These are phyloP conservation scores for Carnegiea gigantea DNA, from an alignment of 179 eudicot species.

Conservation along the genomic window DNA sequence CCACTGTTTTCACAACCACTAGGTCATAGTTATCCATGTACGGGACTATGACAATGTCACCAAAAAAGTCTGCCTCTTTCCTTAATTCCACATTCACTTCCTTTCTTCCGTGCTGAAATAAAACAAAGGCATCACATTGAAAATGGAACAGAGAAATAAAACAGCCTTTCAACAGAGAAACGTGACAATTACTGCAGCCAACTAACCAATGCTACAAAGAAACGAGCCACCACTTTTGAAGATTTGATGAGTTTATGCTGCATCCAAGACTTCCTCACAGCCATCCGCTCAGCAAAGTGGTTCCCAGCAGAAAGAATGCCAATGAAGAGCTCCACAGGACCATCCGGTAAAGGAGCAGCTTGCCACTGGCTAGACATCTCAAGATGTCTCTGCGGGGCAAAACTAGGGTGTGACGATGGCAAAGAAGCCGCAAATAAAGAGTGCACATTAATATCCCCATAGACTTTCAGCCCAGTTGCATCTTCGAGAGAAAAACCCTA, in stretches of 20 bases:
- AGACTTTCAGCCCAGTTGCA: constrained; percentile 84
- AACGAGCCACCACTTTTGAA: constrained; percentile 77
- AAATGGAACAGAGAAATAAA: background rate
- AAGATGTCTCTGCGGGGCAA: constrained; percentile 72
- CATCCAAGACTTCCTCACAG: constrained; percentile 96
- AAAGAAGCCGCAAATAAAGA: constrained; percentile 86
- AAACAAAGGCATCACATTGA: constrained; percentile 12
- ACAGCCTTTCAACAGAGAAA: background rate
- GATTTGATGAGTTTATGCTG: constrained; percentile 70
- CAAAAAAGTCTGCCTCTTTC: constrained; percentile 85
- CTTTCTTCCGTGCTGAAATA: constrained; percentile 68
- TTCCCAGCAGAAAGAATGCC: constrained; percentile 96
- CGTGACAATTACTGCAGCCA: constrained; percentile 8
- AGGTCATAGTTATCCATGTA: constrained; percentile 91
- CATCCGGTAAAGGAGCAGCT: constrained; percentile 69
- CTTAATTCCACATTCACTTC: constrained; percentile 80
- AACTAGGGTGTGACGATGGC: constrained; percentile 89
- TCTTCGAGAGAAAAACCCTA: constrained; percentile 95
- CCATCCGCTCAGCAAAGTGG: constrained; percentile 96
- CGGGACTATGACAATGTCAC: constrained; percentile 83
- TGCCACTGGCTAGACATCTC: constrained; percentile 73
- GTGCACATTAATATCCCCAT: constrained; percentile 79
- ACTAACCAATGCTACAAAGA: constrained; percentile 90
- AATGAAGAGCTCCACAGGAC: constrained; percentile 73
- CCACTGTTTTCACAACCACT: constrained; percentile 87